phyloP scores from a whole-genome alignment of 2,329 filamentous ascomycete genomes.

The Neophaeococcomyces mojaviensis region DNA sequence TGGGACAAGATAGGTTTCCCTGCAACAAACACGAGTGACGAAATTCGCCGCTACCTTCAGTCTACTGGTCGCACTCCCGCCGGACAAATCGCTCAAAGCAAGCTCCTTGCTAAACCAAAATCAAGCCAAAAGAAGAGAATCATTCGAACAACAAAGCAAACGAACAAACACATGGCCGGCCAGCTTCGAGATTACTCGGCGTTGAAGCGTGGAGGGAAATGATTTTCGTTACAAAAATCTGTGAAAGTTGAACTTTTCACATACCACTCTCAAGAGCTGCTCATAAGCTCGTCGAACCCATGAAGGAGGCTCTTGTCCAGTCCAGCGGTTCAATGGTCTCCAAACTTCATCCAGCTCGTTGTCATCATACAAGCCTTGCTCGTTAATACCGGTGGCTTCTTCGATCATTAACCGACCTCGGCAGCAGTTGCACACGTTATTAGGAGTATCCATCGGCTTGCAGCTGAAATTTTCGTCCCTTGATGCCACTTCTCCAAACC shows the following conservation, averaged over 20 bases:
- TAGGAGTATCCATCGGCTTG: no score
- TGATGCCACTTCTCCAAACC: no score
- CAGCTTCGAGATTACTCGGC: conserved; percentile 20
- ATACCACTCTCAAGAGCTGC: no score
- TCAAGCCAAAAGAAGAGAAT: conserved; percentile 58
- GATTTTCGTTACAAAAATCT: background rate
- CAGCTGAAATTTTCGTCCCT: no score
- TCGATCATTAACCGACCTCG: no score
- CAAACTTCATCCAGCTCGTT: no score
- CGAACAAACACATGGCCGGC: conserved; percentile 72
- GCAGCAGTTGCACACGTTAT: no score
- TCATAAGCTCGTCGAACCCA: no score
- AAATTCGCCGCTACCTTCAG: conserved; percentile 62
- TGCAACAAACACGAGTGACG: conserved; percentile 53
- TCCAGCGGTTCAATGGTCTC: no score
- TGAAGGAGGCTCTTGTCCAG: no score
- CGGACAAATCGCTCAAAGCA: conserved; percentile 60
- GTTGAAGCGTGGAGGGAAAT: conserved; percentile 13
- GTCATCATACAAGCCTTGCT: no score
- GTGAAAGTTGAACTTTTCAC: background rate
- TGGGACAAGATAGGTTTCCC: conserved; percentile 79
- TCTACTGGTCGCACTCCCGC: conserved; percentile 71
- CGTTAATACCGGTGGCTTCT: no score
- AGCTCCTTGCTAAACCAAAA: conserved; percentile 50
- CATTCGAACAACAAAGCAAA: conserved; percentile 60